Base-by-base conservation (phyloP, 2,329 filamentous ascomycete species). In the Alternaria viburni region DNA sequence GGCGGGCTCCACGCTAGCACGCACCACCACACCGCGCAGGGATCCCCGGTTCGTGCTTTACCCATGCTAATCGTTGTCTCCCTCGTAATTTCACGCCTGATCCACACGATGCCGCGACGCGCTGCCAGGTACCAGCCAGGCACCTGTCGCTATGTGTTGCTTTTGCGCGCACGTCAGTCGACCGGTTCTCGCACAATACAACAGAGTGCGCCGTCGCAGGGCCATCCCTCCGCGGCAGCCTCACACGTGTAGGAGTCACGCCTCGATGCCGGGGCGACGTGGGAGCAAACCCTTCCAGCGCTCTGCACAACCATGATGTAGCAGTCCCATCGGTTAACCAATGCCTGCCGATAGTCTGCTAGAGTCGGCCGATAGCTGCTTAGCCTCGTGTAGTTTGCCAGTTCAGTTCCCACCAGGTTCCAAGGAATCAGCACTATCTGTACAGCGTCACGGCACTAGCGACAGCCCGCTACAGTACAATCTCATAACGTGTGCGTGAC, bases 11-110 rank as follows among this genome's bases (percentile, higher is more conserved):
- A 41, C 58, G 52, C 54, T 59, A 59, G 61, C 59, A 54, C 41
- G 46, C 25, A 23, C 28, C 26, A 41, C 19, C 19, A 49, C 43
- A 41, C 32, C 28, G 25, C 54, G 57, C 65, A 66, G 58, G 63
- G 65, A 51, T 61, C 56, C 62, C 61, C 50, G 47, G 59, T 50
- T 54, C 54, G 50, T 57, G 58, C 47, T 49, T 32, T 51, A 44
- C 55, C 59, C 60, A 54, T 62, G 60, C 43, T 50, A 43, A 49
- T 62, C 55, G 54, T 44, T 62, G 62, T 45, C 62, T 61, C 64
- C 64, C 59, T 62, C 62, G 30, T 61, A 57, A 67, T 67, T 63
- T 65, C 62, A 57, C 57, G 26, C 57, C 55, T 50, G 58, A 55
- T 44, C 61, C 55, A 61, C 51, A 52, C 58, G 26, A 46, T 56